Evolutionary conservation across 1,284 basidiomycete species (phyloP), one percentile per base, ranked within the genome.

Genomic region (Kalmanozyma brasiliensis): DNA sequence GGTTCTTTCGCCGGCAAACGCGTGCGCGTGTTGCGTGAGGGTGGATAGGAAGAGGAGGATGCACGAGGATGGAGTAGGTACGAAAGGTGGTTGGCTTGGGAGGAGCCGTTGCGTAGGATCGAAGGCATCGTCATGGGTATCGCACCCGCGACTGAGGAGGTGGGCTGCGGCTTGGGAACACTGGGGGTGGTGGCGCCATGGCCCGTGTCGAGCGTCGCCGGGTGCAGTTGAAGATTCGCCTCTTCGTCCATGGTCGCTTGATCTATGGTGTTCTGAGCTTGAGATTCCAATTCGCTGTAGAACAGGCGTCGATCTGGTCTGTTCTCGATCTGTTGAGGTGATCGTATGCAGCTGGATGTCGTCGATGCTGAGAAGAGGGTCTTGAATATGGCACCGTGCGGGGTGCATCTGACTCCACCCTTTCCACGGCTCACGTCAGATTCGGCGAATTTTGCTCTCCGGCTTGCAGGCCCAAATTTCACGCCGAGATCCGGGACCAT

Each of bases 41-140:
- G 42, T 9, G 63, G 59, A 22, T 52, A 52, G 8, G 65, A 60
- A 5, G 66, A 56, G 6, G 61, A 60, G 3, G 56, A 23, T 2
- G 30, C 29, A 3, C 32, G 24, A 19, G 38, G 29, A 19, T 48
- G 33, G 20, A 63, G 33, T 13, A 55, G 49, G 32, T 61, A 36
- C 0, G 63, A 37, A 10, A 65, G 52, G 35, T 58, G 61, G 36
- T 61, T 49, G 2, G 33, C 11, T 10, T 42, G 42, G 5, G 45
- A 42, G 1, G 30, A 17, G 23, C 59, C 52, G 16, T 61, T 64
- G 26, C 61, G 60, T 16, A 73, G 56, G 30, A 68, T 57, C n/a
- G 65, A 64, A 7, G 65, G 70, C 65, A 73, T 60, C 22, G 46
- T 48, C 60, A 73, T 70, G 2, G 67, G 67, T 2, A 58, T 61